These are phyloP conservation scores for Leccinum pachyderme DNA, from an alignment of 1,284 basidiomycete species.

Conservation along the genomic window DNA sequence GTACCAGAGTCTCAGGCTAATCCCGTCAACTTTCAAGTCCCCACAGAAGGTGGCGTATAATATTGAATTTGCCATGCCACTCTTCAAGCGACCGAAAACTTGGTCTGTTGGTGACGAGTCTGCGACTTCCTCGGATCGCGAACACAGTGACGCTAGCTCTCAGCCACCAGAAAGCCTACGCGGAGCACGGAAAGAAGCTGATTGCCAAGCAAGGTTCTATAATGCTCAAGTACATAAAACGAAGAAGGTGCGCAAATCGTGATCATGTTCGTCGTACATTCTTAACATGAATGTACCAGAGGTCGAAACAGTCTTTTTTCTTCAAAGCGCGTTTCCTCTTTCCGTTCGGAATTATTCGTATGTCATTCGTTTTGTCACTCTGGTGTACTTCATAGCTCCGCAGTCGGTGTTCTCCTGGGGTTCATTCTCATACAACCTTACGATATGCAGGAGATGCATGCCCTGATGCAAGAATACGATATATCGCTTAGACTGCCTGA, in stretches of 20 bases:
- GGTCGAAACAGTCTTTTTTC: constrained; percentile 22
- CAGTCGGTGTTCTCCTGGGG: constrained; percentile 66
- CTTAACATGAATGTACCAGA: constrained; percentile 9
- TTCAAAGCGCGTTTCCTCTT: constrained; percentile 45
- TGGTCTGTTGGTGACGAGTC: constrained; percentile 17
- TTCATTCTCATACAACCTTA: constrained; percentile 59
- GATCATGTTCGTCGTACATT: neutral
- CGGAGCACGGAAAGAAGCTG: constrained; percentile 19
- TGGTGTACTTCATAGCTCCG: constrained; percentile 2
- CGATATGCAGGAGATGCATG: constrained; percentile 58
- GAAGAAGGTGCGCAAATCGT: constrained; percentile 15
- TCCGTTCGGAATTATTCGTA: constrained; percentile 47
- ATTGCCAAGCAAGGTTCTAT: constrained; percentile 20
- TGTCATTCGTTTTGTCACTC: constrained; percentile 12
- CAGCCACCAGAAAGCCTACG: constrained; percentile 5
- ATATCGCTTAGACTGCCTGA: constrained; percentile 56
- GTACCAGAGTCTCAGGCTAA: neutral
- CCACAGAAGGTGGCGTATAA: neutral
- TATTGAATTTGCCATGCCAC: constrained; percentile 14
- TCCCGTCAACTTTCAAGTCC: neutral
- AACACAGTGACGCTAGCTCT: constrained; percentile 1
- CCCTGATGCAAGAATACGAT: constrained; percentile 57
- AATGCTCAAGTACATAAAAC: constrained; percentile 27
- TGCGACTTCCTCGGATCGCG: constrained; percentile 17
- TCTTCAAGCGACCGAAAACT: constrained; percentile 24